Evolutionary conservation across 1,284 basidiomycete species (phyloP).

Genomic region (Ustilago crameri): DNA sequence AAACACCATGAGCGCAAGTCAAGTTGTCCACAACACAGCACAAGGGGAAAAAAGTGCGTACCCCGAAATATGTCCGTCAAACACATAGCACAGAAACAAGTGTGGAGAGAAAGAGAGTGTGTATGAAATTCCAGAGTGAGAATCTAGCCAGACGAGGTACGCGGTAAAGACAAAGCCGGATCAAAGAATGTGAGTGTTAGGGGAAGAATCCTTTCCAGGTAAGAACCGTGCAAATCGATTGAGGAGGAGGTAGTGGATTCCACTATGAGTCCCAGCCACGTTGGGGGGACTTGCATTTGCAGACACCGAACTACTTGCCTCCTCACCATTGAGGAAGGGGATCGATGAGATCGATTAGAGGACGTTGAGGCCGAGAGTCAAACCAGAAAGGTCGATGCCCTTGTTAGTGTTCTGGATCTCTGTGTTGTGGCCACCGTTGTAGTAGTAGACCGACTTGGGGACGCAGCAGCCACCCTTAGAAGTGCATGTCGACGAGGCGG

Average conservation of each 20-base stretch:
- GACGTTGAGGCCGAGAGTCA: slow-evolving; percentile 43
- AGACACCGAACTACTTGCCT: no score
- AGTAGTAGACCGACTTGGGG: slow-evolving; percentile 37
- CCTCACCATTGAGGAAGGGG: no score
- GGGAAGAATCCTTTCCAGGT: no score
- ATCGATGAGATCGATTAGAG: slow-evolving; percentile 25
- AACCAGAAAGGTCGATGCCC: slow-evolving; percentile 32
- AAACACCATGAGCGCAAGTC: no score
- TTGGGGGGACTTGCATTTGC: no score
- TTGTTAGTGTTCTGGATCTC: slow-evolving; percentile 39
- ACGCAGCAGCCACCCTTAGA: slow-evolving; percentile 40
- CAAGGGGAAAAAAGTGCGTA: no score
- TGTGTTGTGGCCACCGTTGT: slow-evolving; percentile 50
- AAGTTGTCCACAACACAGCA: no score
- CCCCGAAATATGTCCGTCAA: no score
- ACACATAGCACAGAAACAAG: no score
- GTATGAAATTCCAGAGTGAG: neutral
- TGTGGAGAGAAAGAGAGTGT: slow-evolving; percentile 15
- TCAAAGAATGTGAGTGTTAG: slow-evolving; percentile 18
- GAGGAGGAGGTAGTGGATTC: no score
- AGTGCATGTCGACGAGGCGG: slow-evolving; percentile 29
- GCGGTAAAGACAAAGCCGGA: neutral
- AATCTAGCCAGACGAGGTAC: slow-evolving; percentile 20
- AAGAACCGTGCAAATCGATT: no score
- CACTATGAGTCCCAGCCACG: no score